Evolutionary conservation across 2,329 filamentous ascomycete species (phyloP), one percentile per base, ranked within the genome.

Genomic region (Pseudofabraea citricarpa): DNA sequence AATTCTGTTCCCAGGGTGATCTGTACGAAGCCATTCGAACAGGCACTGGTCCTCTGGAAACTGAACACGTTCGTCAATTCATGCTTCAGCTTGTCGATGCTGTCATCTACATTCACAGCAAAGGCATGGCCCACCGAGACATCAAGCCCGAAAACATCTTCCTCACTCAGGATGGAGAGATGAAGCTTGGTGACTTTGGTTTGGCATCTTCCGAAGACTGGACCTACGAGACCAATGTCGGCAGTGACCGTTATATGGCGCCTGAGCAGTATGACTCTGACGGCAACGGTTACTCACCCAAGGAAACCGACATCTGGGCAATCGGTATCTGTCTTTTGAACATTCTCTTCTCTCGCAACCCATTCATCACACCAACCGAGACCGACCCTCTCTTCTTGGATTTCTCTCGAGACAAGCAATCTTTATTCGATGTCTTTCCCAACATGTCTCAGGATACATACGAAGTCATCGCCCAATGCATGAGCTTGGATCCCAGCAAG

Each of bases 91-190:
- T 98, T 24, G 79, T 98, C 41, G 84, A 87, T 62, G 88, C 91
- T 40, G 86, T 98, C 39, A 83, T 87, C 50, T 90, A 89, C 67
- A 89, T 95, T 68, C 93, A 98, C 66, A 77, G 79, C 51, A 90
- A 90, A 65, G 90, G 89, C 52, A 80, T 97, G 61, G 96, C 90
- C 65, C 93, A 98, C 63, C 87, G 93, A 49, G 93, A 98, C 66
- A 96, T 98, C 79, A 98, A 98, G 72, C 93, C 93, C 0, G 93
- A 98, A 75, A 98, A 98, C 73, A 95, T 98, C 66, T 97, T 98
- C 65, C 75, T 98, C 51, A 87, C 83, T 46, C 79, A 90, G 48
- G 79, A 85, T 54, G 91, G 91, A 42, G 77, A 84, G 29, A 87
- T 97, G 86, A 98, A 98, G 71, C 81, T 98, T 26, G 93, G 93